Conservation (phyloP, 1,284 basidiomycete species). For the Leccinum fallax region DNA sequence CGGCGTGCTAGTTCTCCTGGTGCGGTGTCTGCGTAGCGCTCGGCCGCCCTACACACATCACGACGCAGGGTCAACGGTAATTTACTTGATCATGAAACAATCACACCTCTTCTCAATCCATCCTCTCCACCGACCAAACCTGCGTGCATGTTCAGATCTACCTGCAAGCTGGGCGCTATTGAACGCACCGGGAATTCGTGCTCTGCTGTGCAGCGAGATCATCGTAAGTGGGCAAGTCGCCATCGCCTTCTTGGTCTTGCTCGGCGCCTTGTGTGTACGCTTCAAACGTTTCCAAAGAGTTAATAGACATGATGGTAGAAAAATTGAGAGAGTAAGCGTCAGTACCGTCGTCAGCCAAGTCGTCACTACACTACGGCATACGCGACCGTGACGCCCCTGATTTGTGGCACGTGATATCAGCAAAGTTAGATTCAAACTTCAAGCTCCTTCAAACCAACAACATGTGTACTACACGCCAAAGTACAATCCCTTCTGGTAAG, state of each 20-base stretch:
- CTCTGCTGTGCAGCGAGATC: conserved; percentile 70
- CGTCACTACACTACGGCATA: too few relatives aligned
- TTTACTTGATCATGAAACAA: conserved; percentile 1
- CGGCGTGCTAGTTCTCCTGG: conserved; percentile 59
- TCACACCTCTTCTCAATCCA: conserved; percentile 83
- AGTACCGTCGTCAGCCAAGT: too few relatives aligned
- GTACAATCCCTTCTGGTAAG: background rate
- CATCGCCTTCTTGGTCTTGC: conserved; percentile 57
- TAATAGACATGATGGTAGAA: conserved; percentile 18
- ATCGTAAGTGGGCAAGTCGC: conserved; percentile 74
- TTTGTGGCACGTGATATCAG: conserved; percentile 16
- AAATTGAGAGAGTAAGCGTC: background rate
- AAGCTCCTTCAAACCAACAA: background rate
- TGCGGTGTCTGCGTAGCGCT: conserved; percentile 68
- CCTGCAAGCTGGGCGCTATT: conserved; percentile 1
- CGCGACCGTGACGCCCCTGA: background rate
- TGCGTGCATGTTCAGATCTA: conserved; percentile 29
- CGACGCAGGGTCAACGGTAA: background rate
- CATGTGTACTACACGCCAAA: background rate
- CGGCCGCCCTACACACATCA: conserved; percentile 63
- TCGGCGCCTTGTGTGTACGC: conserved; percentile 43
- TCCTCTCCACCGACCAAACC: conserved; percentile 79
- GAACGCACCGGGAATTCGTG: conserved; percentile 69
- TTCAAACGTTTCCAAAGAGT: conserved; percentile 26
- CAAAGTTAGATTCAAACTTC: background rate